These are phyloP conservation scores for Cercospora berteroae DNA, from an alignment of 2,329 filamentous ascomycete genomes.

Conservation along the genomic window DNA sequence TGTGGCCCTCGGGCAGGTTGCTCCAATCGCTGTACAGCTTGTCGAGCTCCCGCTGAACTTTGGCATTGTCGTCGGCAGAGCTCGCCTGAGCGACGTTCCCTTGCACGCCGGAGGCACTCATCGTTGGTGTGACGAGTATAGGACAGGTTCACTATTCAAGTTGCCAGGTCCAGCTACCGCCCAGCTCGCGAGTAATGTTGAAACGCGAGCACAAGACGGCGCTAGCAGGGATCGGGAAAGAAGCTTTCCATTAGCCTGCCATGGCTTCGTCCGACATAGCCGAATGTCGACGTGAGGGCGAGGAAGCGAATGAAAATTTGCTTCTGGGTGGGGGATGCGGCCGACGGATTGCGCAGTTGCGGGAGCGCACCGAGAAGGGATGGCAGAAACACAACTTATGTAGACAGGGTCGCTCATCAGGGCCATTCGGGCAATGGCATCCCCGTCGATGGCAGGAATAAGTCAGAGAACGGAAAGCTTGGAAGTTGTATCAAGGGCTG, in stretches of 20 bases:
- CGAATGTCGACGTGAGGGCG: neutral
- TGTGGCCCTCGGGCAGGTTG: constrained; percentile 29
- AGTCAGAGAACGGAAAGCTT: neutral
- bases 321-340: neutral
- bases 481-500: neutral
- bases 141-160: neutral
- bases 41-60: constrained; percentile 12
- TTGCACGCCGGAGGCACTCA: constrained; percentile 4
- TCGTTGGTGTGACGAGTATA: neutral
- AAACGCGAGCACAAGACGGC: constrained; percentile 1
- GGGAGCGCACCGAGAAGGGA: neutral
- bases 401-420: neutral
- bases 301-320: neutral
- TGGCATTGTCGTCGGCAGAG: constrained; percentile 12
- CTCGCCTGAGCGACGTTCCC: constrained; percentile 11
- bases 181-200: neutral
- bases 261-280: neutral
- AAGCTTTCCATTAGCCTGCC: neutral
- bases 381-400: neutral
- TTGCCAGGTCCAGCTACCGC: neutral
- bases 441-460: neutral
- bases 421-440: neutral
- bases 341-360: neutral
- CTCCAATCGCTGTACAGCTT: constrained; percentile 25
- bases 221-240: neutral